Conservation (phyloP, 83 land plant species). For the Isoetes engelmannii region DNA sequence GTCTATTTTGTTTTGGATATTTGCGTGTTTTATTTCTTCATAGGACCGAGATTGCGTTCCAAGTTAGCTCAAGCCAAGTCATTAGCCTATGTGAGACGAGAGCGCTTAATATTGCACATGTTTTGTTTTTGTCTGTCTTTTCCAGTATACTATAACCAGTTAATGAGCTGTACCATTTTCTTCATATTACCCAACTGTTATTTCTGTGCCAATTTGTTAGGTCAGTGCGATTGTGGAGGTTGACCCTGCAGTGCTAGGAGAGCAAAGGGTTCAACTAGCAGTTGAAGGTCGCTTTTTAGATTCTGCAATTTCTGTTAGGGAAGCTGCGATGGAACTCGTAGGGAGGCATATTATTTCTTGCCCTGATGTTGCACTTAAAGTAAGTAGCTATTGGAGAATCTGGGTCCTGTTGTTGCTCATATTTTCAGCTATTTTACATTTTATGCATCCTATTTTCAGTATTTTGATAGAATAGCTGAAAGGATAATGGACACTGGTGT, state of each 20-base stretch:
- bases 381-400: conserved; percentile 12
- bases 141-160: too few relatives aligned
- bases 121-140: too few relatives aligned
- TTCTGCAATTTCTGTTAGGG: conserved; percentile 92
- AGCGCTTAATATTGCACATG: too few relatives aligned
- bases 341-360: conserved; percentile 93
- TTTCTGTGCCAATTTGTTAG: conserved; percentile 26
- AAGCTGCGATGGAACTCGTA: conserved; percentile 99
- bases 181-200: too few relatives aligned
- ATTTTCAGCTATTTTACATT: background rate
- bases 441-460: conserved; percentile 39
- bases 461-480: conserved; percentile 92
- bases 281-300: conserved; percentile 98
- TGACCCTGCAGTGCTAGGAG: conserved; percentile 92
- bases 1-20: conserved; percentile 1
- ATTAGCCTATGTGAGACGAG: too few relatives aligned
- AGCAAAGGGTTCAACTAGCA: conserved; percentile 81
- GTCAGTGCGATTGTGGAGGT: conserved; percentile 95
- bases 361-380: conserved; percentile 97
- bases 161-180: too few relatives aligned
- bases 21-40: too few relatives aligned
- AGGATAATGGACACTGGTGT: conserved; percentile 98
- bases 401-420: background rate
- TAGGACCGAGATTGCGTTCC: too few relatives aligned
- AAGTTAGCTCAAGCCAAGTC: too few relatives aligned